Base-by-base conservation (phyloP, 306 rosid species). In the Carpinus fangiana region DNA sequence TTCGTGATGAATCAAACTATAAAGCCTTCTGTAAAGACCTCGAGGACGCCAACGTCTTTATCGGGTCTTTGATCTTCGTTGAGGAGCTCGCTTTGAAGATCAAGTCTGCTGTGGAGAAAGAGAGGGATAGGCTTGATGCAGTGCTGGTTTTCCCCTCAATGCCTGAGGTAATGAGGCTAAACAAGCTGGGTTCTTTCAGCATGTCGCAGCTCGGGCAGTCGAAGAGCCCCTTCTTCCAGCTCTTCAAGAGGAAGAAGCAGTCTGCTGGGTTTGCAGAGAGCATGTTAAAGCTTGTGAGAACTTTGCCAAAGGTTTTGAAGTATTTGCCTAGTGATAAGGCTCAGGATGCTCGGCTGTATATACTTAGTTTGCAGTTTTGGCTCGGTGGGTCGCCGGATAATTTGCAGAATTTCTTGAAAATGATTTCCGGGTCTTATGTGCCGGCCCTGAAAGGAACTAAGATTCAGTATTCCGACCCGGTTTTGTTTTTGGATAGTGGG, bases 121-220 rank as follows among this genome's bases (percentile, higher is more conserved):
- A 93, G 28, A 82, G 98, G 79, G 99, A 96, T 10, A 84, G 97
- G 43, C 91, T 96, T 67, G 97, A 96, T 73, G 99, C 99, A 20
- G 99, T 96, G 45, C 71, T 93, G 79, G 99, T 96, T 83, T 96
- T 96, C 47, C 99, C 99, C 43, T 96, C 99, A 75, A 96, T 96
- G 99, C 99, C 99, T 54, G 98, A 96, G 54, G 99, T 96, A 11
- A 93, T 96, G 99, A 90, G 99, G 78, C 87, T 96, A 3, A 96
- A 91, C 88, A 95, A 95, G 61, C 76, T 95, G 75, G 98, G 98
- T 0, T 90, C 98, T 4, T 93, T 96, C 74, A 93, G 96, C 59
- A 96, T 91, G 98, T 85, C 98, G 0, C 99, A 96, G 76, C 92
- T 93, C 75, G 99, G 99, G 0, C 98, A 91, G 66, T 96, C 99